Evolutionary conservation across 106 monocot genomes (phyloP).

Genomic region (Allium sativum): DNA sequence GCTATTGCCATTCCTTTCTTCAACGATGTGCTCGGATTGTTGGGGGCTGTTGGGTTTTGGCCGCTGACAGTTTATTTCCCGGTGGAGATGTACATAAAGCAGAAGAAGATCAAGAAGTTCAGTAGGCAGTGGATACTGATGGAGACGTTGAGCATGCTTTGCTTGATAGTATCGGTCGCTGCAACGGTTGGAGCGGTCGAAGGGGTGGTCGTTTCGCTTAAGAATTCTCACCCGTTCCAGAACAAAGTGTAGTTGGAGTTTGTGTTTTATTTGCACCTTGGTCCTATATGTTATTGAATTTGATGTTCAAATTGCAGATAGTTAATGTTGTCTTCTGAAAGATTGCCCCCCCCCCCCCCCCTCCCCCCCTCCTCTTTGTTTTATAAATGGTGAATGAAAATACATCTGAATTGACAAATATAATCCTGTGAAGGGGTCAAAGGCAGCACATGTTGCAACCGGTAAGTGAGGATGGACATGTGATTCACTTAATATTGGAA

Average conservation of each 20-base stretch:
- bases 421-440: no score
- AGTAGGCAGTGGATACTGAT: slow-evolving; percentile 10
- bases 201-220: slow-evolving; percentile 14
- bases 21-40: slow-evolving; percentile 25
- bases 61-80: slow-evolving; percentile 34
- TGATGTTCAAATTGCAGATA: no score
- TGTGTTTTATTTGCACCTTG: no score
- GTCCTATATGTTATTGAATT: slow-evolving; percentile 4
- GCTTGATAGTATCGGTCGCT: slow-evolving; percentile 23
- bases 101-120: slow-evolving; percentile 14
- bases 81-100: slow-evolving; percentile 25
- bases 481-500: no score
- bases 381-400: no score
- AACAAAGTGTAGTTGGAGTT: slow-evolving; percentile 5
- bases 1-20: slow-evolving; percentile 33
- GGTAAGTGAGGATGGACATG: no score
- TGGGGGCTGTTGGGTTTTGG: slow-evolving; percentile 30
- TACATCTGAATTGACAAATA: no score
- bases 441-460: no score
- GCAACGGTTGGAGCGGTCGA: slow-evolving; percentile 24
- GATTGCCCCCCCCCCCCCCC: no score
- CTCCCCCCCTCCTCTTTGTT: no score
- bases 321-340: no score
- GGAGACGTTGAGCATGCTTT: slow-evolving; percentile 19
- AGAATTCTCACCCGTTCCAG: slow-evolving; percentile 17